phyloP scores from a whole-genome alignment of 371 early-diverging fungal genomes.

The Actinomortierella ambigua region DNA sequence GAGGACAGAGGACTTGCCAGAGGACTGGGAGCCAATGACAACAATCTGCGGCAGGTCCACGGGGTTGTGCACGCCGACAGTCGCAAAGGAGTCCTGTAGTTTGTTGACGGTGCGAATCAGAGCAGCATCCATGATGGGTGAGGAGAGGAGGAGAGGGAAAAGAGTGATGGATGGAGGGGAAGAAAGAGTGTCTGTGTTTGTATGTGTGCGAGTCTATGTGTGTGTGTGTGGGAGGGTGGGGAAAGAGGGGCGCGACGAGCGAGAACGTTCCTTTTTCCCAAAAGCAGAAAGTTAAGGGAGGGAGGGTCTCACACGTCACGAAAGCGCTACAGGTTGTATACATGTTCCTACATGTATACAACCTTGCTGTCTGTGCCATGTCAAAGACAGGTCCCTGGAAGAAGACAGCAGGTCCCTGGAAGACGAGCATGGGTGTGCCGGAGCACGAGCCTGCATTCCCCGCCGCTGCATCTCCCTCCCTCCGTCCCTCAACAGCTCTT shows the following conservation, averaged over 20 bases:
- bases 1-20: constrained; percentile 98
- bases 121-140: constrained; percentile 55
- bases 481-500: neutral
- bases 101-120: constrained; percentile 79
- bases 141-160: neutral
- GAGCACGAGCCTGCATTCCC: neutral
- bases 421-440: too few species aligned
- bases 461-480: neutral
- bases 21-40: constrained; percentile 97
- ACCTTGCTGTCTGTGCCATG: too few species aligned
- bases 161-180: neutral
- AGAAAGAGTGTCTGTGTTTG: neutral
- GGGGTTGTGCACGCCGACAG: constrained; percentile 96
- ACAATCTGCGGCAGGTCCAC: constrained; percentile 99
- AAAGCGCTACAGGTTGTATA: neutral
- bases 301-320: neutral
- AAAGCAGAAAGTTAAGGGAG: neutral
- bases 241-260: neutral
- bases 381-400: too few species aligned
- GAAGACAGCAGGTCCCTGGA: too few species aligned
- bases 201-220: neutral
- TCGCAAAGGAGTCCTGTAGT: constrained; percentile 97
- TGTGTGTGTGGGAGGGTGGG: neutral
- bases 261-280: too few species aligned
- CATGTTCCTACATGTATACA: too few species aligned